These are phyloP conservation scores for Euptelea pleiosperma DNA, from an alignment of 164 flowering plant genomes.

Conservation along the genomic window DNA sequence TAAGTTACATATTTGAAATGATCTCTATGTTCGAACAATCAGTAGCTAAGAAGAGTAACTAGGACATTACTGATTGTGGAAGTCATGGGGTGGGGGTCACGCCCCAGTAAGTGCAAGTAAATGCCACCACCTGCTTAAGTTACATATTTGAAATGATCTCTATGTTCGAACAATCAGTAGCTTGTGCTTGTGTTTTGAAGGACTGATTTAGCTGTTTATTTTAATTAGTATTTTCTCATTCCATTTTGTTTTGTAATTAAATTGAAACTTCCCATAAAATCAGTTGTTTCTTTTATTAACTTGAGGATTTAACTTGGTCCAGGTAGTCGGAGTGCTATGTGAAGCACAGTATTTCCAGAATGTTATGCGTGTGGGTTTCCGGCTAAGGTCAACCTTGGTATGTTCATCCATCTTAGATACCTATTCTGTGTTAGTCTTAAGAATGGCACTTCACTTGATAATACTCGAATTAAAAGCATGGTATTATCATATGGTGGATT, in stretches of 20 bases:
- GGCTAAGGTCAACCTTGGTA: conserved; percentile 89
- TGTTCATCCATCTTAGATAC: not conserved
- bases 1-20: too few relatives aligned
- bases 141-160: too few relatives aligned
- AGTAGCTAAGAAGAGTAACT: too few relatives aligned
- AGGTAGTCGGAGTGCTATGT: conserved; percentile 78
- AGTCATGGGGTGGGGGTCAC: too few relatives aligned
- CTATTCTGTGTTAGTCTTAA: not conserved
- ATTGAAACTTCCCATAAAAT: not conserved
- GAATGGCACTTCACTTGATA: too few relatives aligned
- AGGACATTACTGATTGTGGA: too few relatives aligned
- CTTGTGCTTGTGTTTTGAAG: not conserved
- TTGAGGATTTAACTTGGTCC: conserved; percentile 20
- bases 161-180: not conserved
- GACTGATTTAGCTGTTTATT: too few relatives aligned
- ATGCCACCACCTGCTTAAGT: too few relatives aligned
- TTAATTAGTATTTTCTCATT: too few relatives aligned
- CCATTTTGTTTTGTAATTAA: too few relatives aligned
- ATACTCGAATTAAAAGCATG: not conserved
- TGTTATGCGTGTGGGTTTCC: conserved; percentile 95
- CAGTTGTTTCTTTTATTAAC: conserved; percentile 5
- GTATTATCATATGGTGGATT: not conserved
- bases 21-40: too few relatives aligned
- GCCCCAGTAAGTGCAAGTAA: too few relatives aligned
- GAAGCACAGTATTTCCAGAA: conserved; percentile 98